Base-by-base conservation (phyloP, 352 stramenopile species). In the Halophytophthora polymorphica region DNA sequence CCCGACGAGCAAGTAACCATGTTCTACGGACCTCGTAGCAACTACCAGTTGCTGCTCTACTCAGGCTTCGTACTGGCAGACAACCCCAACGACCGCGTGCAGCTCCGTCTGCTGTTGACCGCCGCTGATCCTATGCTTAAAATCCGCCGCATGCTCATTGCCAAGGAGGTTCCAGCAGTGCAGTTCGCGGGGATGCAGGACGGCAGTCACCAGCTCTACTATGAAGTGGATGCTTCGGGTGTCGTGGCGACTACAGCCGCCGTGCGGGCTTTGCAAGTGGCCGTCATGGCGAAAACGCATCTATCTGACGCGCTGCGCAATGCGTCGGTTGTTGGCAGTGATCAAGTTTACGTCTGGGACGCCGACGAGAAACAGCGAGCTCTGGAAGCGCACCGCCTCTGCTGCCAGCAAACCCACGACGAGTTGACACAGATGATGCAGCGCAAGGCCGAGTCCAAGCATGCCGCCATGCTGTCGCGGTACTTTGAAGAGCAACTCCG, bases 21-120 rank as follows among this genome's bases (percentile, higher is more conserved):
- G 64, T 86, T 80, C 36, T 86, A 86, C 56, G 75, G 75, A 13
- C 73, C 68, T n/a, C 67, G 75, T 2, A 61, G 61, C 47, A 86
- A 86, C 47, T 47, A 70, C 6, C 53, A 82, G 15, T 56, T 86
- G 4, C 52, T 86, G 23, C 46, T 86, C 6, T 84, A 86, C 52
- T 81, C 70, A 3, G 75, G 75, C 8, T 86, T 86, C 41, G 67
- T 77, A n/a, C 43, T 64, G n/a, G 46, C 61, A 5, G 25, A 34
- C 15, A 86, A 86, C 47, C 38, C 62, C 14, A 61, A 66, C 38
- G 48, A 83, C 37, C 57, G 53, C 13, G 58, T 66, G 14, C 43
- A 58, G 10, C 22, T 74, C 13, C 37, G 49, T 33, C 22, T 79
- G 21, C 12, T 13, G 3, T 31, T 81, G 1, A 36, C 48, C n/a